Evolutionary conservation across 1,139 yeast genomes (phyloP).

Genomic region (Lodderomyces orthopsilosis): DNA sequence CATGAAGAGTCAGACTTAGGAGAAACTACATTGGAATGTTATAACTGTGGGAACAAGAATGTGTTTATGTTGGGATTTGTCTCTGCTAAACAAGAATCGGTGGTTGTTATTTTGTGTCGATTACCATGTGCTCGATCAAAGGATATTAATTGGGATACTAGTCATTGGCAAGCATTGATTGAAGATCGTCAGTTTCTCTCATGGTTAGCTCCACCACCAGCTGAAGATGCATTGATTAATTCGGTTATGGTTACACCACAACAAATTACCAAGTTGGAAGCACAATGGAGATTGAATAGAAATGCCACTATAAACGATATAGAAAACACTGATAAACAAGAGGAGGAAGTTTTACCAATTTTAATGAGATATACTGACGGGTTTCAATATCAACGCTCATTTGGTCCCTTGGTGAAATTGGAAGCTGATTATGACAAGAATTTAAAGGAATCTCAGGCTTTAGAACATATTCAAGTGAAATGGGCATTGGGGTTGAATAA

Average conservation of each 20-base stretch:
- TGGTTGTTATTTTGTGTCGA: constrained; percentile 83
- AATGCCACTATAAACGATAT: constrained; percentile 66
- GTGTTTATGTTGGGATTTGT: constrained; percentile 85
- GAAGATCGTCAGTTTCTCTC: constrained; percentile 74
- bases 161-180: constrained; percentile 84
- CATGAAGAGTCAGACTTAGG: constrained; percentile 85
- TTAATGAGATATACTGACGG: constrained; percentile 80
- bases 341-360: constrained; percentile 64
- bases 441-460: constrained; percentile 74
- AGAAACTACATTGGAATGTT: constrained; percentile 82
- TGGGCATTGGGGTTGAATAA: constrained; percentile 75
- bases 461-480: constrained; percentile 67
- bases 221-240: constrained; percentile 58
- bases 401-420: constrained; percentile 76
- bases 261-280: constrained; percentile 73
- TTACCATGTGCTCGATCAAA: constrained; percentile 83
- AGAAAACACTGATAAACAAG: constrained; percentile 46
- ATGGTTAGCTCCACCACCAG: constrained; percentile 75
- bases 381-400: constrained; percentile 79
- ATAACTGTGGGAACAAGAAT: constrained; percentile 82
- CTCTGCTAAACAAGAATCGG: constrained; percentile 82
- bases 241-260: constrained; percentile 57
- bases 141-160: constrained; percentile 81
- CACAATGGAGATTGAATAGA: constrained; percentile 74
- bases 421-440: constrained; percentile 80